A percentile compares a stretch with the other conserved stretches of the same genome.
These are phyloP conservation scores for Triticum timopheevii DNA, from an alignment of 176 grass and related monocot genomes.

Conservation along the genomic window DNA sequence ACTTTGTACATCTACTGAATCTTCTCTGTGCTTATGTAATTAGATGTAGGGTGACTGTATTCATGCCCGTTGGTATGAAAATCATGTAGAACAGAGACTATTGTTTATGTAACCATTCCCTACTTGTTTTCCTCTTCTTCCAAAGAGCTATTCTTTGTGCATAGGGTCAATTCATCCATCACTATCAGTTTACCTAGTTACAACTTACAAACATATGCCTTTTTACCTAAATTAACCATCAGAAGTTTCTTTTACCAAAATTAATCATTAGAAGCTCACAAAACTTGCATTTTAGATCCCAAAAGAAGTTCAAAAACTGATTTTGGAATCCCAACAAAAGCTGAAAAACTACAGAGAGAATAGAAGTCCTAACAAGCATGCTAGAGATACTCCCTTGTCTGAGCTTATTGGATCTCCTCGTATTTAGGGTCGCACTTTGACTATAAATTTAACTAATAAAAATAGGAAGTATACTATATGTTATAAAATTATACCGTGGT, in stretches of 20 bases:
- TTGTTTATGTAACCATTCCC: slow-evolving; percentile 19
- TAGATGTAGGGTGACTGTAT: slow-evolving; percentile 20
- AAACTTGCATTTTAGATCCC: background rate
- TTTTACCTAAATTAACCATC: too few species aligned
- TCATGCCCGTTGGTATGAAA: background rate
- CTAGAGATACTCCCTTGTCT: too few species aligned
- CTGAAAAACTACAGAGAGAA: background rate
- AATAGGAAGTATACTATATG: too few species aligned
- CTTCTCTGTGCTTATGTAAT: slow-evolving; percentile 8
- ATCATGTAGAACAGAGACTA: slow-evolving; percentile 23
- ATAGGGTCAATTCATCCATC: too few species aligned
- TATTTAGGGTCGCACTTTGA: too few species aligned
- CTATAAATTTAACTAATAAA: too few species aligned
- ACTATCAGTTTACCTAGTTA: too few species aligned
- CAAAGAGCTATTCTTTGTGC: background rate
- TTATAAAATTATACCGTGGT: too few species aligned
- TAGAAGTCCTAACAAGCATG: too few species aligned
- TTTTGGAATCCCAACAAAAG: background rate
- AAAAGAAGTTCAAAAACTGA: background rate
- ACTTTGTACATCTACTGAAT: slow-evolving; percentile 29
- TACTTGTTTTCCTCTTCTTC: background rate
- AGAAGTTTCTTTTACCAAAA: too few species aligned
- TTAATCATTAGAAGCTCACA: background rate
- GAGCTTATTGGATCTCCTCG: too few species aligned
- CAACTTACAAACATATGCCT: too few species aligned